Conservation (phyloP, 345 rosid species). For the Salix brachista region DNA sequence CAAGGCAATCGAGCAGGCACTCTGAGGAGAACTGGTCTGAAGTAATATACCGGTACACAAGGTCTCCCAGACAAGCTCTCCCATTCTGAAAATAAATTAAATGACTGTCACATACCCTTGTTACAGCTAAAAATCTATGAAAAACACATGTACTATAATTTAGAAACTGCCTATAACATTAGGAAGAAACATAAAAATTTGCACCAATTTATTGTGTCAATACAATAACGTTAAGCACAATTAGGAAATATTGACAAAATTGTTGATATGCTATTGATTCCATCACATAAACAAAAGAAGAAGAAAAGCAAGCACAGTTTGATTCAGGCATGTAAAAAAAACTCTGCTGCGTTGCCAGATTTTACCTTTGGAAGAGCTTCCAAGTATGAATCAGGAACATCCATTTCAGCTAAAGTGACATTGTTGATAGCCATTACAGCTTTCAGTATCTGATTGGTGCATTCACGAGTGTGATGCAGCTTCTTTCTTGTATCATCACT, state of each 20-base stretch:
- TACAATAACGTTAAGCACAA: background rate
- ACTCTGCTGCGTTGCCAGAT: background rate
- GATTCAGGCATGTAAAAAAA: background rate
- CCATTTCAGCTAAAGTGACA: slow-evolving; percentile 79
- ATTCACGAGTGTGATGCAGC: slow-evolving; percentile 84
- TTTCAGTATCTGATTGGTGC: slow-evolving; percentile 91
- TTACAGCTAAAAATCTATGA: background rate
- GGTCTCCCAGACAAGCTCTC: slow-evolving; percentile 76
- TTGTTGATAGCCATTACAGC: slow-evolving; percentile 97
- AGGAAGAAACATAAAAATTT: background rate
- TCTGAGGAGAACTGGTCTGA: slow-evolving; percentile 87
- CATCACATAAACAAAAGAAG: background rate
- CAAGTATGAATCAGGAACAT: slow-evolving; percentile 78
- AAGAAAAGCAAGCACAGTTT: background rate
- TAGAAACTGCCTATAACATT: background rate
- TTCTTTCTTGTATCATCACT: slow-evolving; percentile 70
- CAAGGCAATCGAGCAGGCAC: slow-evolving; percentile 87
- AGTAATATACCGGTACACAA: slow-evolving; percentile 70
- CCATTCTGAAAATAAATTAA: slow-evolving; percentile 60
- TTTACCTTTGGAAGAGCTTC: slow-evolving; percentile 89
- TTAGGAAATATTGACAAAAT: background rate
- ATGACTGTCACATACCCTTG: background rate
- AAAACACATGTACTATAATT: background rate
- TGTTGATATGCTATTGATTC: background rate
- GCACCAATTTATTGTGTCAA: background rate